phyloP scores from a whole-genome alignment of 768 basidiomycete genomes.

The Serendipita indica region DNA sequence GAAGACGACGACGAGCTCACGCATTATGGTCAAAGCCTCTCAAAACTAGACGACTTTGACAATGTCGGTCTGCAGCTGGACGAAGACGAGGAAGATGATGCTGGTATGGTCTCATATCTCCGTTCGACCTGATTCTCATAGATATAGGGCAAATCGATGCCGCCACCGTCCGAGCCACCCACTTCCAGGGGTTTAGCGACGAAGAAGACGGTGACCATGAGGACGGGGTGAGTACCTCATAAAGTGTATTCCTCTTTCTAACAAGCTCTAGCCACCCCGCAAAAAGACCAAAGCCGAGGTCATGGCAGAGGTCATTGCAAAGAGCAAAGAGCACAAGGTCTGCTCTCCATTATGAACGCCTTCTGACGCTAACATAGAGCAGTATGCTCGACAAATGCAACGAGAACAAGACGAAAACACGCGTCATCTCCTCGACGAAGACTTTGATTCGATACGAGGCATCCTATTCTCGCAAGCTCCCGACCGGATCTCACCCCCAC shows the following conservation, averaged over 20 bases:
- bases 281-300: conserved; percentile 93
- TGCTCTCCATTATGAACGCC: conserved; percentile 13
- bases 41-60: conserved; percentile 74
- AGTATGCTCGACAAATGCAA: conserved; percentile 82
- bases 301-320: conserved; percentile 95
- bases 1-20: conserved; percentile 86
- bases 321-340: conserved; percentile 93
- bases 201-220: conserved; percentile 39
- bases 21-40: conserved; percentile 80
- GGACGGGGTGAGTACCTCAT: conserved; percentile 27
- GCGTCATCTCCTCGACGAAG: conserved; percentile 76
- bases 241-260: background rate
- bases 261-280: conserved; percentile 43
- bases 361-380: background rate
- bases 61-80: conserved; percentile 45
- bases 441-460: conserved; percentile 65
- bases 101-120: background rate
- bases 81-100: conserved; percentile 39
- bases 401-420: conserved; percentile 72
- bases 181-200: conserved; percentile 81
- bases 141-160: conserved; percentile 48
- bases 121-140: background rate
- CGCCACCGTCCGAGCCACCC: conserved; percentile 47
- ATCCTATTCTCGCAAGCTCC: conserved; percentile 35
- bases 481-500: conserved; percentile 12